Conservation (phyloP, 1,284 basidiomycete species). For the Irpex sp. region DNA sequence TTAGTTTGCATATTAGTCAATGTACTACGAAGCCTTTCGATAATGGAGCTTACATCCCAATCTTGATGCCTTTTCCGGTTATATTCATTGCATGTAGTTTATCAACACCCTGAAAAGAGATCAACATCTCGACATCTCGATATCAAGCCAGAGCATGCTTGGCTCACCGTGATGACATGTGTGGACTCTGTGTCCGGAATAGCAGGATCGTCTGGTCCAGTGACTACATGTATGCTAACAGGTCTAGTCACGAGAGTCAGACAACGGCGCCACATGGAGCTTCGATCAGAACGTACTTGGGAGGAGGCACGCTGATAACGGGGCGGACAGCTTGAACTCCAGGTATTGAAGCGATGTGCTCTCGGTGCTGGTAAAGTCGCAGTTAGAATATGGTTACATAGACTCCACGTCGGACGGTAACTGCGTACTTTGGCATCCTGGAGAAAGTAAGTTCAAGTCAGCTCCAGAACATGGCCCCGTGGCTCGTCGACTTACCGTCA, state of each 20-base stretch:
- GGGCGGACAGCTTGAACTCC: conserved; percentile 11
- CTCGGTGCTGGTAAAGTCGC: not conserved
- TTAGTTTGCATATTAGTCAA: not conserved
- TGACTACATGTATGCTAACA: conserved; percentile 23
- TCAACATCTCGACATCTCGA: not conserved
- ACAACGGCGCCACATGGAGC: conserved; percentile 16
- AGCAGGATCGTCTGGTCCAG: conserved; percentile 29
- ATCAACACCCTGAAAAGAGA: conserved; percentile 32
- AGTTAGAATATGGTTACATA: not conserved
- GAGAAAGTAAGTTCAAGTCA: not conserved
- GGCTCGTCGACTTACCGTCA: conserved; percentile 21
- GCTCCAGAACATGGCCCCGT: not conserved
- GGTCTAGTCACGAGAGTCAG: conserved; percentile 18
- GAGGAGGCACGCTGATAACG: conserved; percentile 6
- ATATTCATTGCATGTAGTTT: conserved; percentile 45
- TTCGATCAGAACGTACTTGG: conserved; percentile 4
- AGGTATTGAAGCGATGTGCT: conserved; percentile 1
- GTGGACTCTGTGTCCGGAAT: conserved; percentile 30
- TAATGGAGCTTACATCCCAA: conserved; percentile 34
- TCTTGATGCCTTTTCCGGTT: conserved; percentile 44
- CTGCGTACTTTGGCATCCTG: conserved; percentile 2
- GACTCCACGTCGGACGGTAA: not conserved
- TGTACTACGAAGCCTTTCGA: not conserved
- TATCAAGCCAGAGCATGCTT: not conserved
- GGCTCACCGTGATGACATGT: conserved; percentile 29